Evolutionary conservation across 768 basidiomycete species (phyloP), one percentile per base, ranked within the genome.

Genomic region (Rubroboletus satanas): DNA sequence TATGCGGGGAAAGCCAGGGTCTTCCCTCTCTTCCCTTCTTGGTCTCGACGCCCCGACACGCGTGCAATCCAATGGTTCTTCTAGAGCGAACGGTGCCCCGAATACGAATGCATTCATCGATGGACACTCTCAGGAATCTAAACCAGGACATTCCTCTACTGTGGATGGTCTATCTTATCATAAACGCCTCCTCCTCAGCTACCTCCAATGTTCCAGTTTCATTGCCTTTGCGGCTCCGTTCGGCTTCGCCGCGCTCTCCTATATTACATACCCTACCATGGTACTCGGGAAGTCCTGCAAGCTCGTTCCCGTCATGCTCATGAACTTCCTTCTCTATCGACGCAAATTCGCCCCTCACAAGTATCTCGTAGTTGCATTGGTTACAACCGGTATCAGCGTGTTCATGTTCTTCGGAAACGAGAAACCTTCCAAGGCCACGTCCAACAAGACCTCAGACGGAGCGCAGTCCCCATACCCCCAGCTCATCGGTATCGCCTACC

Each of bases 201-300:
- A 92, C 72, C 77, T 93, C 50, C 91, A 92, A 71, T 90, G 93
- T 67, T 84, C 95, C 23, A 66, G 88, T 23, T 87, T 93, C 71
- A 91, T 97, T 60, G 94, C 94, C 38, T 75, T 84, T 37, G 96
- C 96, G 2, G 90, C 93, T 21, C 97, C 96, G 4, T 96, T 98
- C 68, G 95, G 96, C 49, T 98, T 98, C 74, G 89, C 94, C 11
- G 85, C 94, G 5, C 86, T 98, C 41, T 85, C 91, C 26, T 92
- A 96, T 74, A 94, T 99, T 67, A 93, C 93, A 17, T 98, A 98
- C 77, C 97, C 97, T 47, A 93, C 96, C 42, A 96, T 98, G 90
- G 95, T 98, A 33, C 87, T 98, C 60, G 97, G 92, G 49, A 98
- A 98, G 72, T 98, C 95, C 0, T 98, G 97, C 80, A 98, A 98